Evolutionary conservation across 2,329 filamentous ascomycete genomes (phyloP).

Genomic region (Ophiostoma montium): DNA sequence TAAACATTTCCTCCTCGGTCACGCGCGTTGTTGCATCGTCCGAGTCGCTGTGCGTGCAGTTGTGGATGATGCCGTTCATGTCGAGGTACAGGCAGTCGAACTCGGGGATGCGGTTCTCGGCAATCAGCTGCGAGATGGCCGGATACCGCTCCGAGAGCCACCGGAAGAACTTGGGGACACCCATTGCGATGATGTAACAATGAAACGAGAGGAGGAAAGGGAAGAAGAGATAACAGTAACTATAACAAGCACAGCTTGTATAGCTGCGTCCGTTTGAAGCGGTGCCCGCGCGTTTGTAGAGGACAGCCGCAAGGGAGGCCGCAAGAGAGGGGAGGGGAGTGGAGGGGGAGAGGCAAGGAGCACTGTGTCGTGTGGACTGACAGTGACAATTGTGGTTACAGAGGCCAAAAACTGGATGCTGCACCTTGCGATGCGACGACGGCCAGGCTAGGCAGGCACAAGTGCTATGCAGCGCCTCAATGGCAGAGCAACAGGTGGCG

Average conservation of each 20-base stretch:
- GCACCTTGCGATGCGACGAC: conserved; percentile 3
- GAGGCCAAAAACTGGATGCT: conserved; percentile 1
- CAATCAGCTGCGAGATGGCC: conserved; percentile 93
- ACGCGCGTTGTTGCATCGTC: conserved; percentile 85
- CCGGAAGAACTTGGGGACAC: conserved; percentile 84
- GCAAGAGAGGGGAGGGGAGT: background rate
- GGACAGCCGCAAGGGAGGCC: too few relatives aligned
- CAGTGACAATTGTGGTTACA: conserved; percentile 2
- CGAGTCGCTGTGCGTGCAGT: conserved; percentile 95
- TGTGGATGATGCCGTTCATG: conserved; percentile 99
- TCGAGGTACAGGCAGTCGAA: conserved; percentile 96
- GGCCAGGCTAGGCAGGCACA: conserved; percentile 4
- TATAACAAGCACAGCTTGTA: background rate
- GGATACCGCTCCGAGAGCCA: conserved; percentile 99
- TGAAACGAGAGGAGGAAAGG: too few relatives aligned
- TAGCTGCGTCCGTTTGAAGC: too few relatives aligned
- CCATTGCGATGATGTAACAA: too few relatives aligned
- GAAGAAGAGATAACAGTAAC: background rate
- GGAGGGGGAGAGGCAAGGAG: background rate
- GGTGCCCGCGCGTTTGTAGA: too few relatives aligned
- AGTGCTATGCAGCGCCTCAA: background rate
- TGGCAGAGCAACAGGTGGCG: conserved; percentile 6
- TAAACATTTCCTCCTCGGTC: conserved; percentile 98
- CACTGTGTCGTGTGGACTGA: background rate
- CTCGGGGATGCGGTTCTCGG: conserved; percentile 96